Evolutionary conservation across 495 filamentous ascomycete species (phyloP), one percentile per base, ranked within the genome.

Genomic region (Penicillium canariense): DNA sequence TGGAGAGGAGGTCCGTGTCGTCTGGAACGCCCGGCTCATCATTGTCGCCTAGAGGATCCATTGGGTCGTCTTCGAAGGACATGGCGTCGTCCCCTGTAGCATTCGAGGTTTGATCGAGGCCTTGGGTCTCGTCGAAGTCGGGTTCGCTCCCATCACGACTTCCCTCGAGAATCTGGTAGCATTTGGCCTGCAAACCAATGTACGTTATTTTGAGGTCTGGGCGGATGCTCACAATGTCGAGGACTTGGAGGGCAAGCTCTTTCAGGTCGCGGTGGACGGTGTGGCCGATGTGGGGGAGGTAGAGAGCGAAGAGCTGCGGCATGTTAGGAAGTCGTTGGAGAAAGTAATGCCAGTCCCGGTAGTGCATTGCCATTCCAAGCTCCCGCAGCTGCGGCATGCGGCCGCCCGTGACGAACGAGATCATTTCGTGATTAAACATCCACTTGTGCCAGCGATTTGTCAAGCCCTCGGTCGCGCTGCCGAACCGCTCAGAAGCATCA

Each of bases 261-360:
- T 80, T 81, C 4, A 83, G 74, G 46, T 73, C 74, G 8, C 71
- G 69, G 35, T 85, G 77, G n/a, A 82, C 77, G 49, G 82, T 81
- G 34, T 88, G 83, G 31, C 80, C 73, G 27, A 96, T 85, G 61
- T 86, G 79, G 2, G 89, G 83, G 23, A 97, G 82, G 61, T 96
- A 86, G 5, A 96, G 77, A 1, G 89, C 86, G 3, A 85, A 85
- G 26, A 97, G 80, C 50, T 88, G 84, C 2, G 86, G 78, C 48
- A 96, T 78, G 27, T 84, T 78, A 2, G 90, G 90, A 15, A 97
- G 81, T 48, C 86, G 78, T 60, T 91, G 90, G 5, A 97, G 80
- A 76, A 97, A 91, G 56, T 81, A 87, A 75, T 97, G 93, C 91
- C 92, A 97, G 62, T 96, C 89, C 54, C 81, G 87, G 67, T 87